Percentiles rank a stretch among this genome's conserved stretches.
Conservation (phyloP, 225 moss, liverwort and hornwort genomes). For the Climacium dendroides region DNA sequence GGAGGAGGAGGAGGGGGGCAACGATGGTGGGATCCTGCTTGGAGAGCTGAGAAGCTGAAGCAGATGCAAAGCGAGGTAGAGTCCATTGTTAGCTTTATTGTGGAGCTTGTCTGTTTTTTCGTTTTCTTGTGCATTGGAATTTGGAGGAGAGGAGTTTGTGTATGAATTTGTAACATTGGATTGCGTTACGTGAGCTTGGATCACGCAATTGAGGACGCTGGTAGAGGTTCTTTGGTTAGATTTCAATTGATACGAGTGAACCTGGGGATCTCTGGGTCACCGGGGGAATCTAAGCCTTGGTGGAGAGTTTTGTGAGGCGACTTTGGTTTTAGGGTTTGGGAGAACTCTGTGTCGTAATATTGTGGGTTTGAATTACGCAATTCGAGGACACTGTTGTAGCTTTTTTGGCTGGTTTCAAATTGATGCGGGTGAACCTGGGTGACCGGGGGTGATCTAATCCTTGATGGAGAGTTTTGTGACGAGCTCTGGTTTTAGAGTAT, state of each 20-base stretch:
- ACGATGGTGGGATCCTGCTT: conserved; percentile 98
- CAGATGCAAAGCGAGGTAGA: conserved; percentile 78
- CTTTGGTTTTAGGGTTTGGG: background rate
- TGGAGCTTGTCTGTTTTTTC: background rate
- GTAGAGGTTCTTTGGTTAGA: background rate
- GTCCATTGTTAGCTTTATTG: background rate
- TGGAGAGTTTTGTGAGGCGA: background rate
- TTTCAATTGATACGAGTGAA: background rate
- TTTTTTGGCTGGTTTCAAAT: background rate
- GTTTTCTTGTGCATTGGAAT: background rate
- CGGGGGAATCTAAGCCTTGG: background rate
- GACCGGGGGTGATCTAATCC: background rate
- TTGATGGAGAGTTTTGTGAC: background rate
- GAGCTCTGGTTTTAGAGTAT: background rate
- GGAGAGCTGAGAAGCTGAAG: conserved; percentile 92
- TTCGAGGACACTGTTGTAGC: background rate
- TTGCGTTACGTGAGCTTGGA: background rate
- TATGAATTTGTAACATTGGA: background rate
- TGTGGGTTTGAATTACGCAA: background rate
- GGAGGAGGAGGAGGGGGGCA: conserved; percentile 55
- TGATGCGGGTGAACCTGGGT: background rate
- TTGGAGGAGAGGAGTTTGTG: background rate
- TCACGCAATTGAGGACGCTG: background rate
- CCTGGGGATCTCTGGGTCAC: background rate
- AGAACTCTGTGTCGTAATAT: background rate